These are phyloP conservation scores for Talaromyces sp. DNA, from an alignment of 2,329 filamentous ascomycete genomes.

Conservation along the genomic window DNA sequence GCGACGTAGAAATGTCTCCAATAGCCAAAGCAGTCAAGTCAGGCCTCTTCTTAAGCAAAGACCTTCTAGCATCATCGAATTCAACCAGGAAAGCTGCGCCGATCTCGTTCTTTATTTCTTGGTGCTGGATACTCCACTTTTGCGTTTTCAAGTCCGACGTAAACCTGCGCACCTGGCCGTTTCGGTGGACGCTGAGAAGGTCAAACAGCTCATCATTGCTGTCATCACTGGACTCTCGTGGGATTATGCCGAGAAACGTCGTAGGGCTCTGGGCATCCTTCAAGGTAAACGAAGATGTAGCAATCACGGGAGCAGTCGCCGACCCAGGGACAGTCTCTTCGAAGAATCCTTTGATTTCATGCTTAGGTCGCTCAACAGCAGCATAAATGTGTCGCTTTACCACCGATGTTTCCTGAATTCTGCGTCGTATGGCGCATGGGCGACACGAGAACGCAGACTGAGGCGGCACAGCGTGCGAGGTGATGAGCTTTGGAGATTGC, in stretches of 20 bases:
- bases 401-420: constrained; percentile 36
- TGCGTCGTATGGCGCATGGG: constrained; percentile 55
- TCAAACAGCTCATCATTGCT: constrained; percentile 30
- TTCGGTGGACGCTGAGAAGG: constrained; percentile 38
- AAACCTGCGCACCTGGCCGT: constrained; percentile 38
- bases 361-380: constrained; percentile 43
- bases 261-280: constrained; percentile 33
- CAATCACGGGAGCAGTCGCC: constrained; percentile 30
- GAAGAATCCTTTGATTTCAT: constrained; percentile 50
- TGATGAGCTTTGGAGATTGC: constrained; percentile 55
- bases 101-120: constrained; percentile 26
- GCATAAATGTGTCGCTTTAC: constrained; percentile 55
- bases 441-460: constrained; percentile 53
- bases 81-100: constrained; percentile 34
- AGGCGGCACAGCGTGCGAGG: constrained; percentile 58
- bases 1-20: constrained; percentile 24
- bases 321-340: constrained; percentile 40
- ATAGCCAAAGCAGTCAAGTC: constrained; percentile 34
- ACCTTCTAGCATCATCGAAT: constrained; percentile 37
- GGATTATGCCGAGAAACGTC: constrained; percentile 35
- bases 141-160: constrained; percentile 35
- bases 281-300: constrained; percentile 33
- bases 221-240: constrained; percentile 19
- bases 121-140: constrained; percentile 34
- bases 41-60: constrained; percentile 35